A percentile compares a stretch with the other conserved stretches of the same genome.
Conservation (phyloP, 2,329 filamentous ascomycete genomes). For the Clonostachys byssicola region DNA sequence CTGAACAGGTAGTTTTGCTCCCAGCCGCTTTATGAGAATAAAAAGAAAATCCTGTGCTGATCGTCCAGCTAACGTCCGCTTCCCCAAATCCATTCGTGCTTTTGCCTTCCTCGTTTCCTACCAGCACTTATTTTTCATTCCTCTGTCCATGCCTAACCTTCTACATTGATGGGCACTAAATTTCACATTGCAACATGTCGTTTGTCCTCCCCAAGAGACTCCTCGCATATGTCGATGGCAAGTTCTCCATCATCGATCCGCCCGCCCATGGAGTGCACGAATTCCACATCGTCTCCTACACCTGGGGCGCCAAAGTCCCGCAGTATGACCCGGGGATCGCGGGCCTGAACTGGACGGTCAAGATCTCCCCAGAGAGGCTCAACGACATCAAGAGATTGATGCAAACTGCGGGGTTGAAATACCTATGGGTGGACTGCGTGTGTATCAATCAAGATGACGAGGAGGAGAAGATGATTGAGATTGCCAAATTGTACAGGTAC, state of each 20-base stretch:
- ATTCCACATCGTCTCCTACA: not conserved
- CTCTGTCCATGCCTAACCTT: too few species aligned
- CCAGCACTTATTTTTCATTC: too few species aligned
- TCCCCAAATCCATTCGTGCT: too few species aligned
- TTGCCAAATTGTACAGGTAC: constrained; percentile 5
- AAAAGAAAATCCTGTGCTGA: too few species aligned
- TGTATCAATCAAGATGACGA: constrained; percentile 5
- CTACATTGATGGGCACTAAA: too few species aligned
- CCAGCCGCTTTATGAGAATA: too few species aligned
- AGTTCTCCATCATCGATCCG: not conserved
- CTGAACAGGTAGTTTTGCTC: too few species aligned
- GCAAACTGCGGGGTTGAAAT: not conserved
- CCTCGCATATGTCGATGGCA: not conserved
- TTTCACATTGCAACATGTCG: too few species aligned
- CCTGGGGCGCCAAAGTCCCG: not conserved
- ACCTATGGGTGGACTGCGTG: constrained; percentile 5
- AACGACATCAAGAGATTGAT: not conserved
- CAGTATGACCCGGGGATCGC: not conserved
- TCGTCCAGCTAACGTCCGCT: too few species aligned
- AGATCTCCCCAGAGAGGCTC: not conserved
- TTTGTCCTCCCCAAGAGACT: not conserved
- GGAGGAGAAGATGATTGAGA: constrained; percentile 4
- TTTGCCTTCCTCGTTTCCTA: too few species aligned
- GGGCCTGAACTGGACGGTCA: not conserved
- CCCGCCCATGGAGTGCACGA: not conserved